Base-by-base conservation (phyloP, 2,329 filamentous ascomycete species). In the Hypoxylon sp. region DNA sequence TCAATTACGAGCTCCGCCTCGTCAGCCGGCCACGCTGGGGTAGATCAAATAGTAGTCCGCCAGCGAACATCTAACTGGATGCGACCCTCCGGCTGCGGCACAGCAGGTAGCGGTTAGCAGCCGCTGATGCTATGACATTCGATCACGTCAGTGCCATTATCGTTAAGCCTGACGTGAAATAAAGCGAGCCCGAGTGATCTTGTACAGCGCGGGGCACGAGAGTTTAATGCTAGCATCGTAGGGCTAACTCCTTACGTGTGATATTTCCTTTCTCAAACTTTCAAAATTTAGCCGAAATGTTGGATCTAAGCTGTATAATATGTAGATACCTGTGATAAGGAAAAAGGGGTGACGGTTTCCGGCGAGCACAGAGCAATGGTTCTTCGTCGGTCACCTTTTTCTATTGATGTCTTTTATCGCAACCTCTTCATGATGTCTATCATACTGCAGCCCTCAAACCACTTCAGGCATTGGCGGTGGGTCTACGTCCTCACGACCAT, bases 401-500 rank as follows among this genome's bases (percentile, higher is more conserved):
- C 5, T 31, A 31, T 31, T 31, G 8, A 31, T 31, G 29, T 9
- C 6, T 31, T 31, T 26, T 29, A 55, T 44, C 19, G 3, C 31
- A 14, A 39, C 22, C 11, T 11, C 42, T 46, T 22, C 13, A 46
- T 8, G 42, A 46, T 46, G 2, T 17, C 10, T 22, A 5, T 46
- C 42, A 17, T 24, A 42, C 11, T 33, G 26, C 19, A n/a, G 44
- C 29, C 22, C 14, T 59, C 31, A 59, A 48, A 8, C n/a, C 14
- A 19, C 58, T 35, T 52, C 61, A 17, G 47, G 47, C 13, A 60
- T 8, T 26, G 42, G 50, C 24, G 42, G 50, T 26, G 29, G 24
- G 3, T 47, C 3, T 39, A 54, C 47, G 14, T 62, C 59, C 48
- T 37, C 3, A 10, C 19, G 4, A n/a, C 59, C 59, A 19, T 54